phyloP scores from a whole-genome alignment of 441 rosid species.

The Hura crepitans region DNA sequence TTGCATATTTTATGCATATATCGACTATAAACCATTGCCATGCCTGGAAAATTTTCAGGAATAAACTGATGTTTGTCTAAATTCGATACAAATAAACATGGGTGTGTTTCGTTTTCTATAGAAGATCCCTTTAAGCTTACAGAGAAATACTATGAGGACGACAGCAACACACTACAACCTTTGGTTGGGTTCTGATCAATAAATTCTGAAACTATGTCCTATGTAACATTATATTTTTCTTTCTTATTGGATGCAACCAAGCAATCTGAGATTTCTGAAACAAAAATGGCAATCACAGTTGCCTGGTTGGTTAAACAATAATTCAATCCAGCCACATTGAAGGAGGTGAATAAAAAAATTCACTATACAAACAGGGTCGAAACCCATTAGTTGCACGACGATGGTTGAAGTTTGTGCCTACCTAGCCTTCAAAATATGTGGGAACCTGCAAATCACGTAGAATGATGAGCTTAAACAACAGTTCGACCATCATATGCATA shows the following conservation, averaged over 20 bases:
- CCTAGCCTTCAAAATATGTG: conserved; percentile 15
- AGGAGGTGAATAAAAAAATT: conserved; percentile 6
- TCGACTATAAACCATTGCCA: too few relatives aligned
- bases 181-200: conserved; percentile 21
- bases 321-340: conserved; percentile 32
- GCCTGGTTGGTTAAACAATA: conserved; percentile 47
- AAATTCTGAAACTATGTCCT: conserved; percentile 22
- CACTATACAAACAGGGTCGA: conserved; percentile 17
- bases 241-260: conserved; percentile 40
- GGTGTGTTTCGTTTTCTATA: conserved; percentile 6
- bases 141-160: conserved; percentile 5
- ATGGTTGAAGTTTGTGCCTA: conserved; percentile 2
- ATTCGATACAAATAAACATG: background rate
- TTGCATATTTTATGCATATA: too few relatives aligned
- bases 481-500: background rate
- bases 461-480: background rate
- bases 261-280: conserved; percentile 48
- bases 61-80: too few relatives aligned
- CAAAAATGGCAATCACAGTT: conserved; percentile 46
- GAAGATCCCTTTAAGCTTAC: conserved; percentile 10
- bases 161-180: conserved; percentile 22
- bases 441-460: conserved; percentile 27
- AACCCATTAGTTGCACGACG: conserved; percentile 6
- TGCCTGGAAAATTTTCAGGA: too few relatives aligned
- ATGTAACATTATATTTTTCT: conserved; percentile 1